A percentile compares a stretch with the other conserved stretches of the same genome.
These are phyloP conservation scores for Paecilomyces dactylethromorphus DNA, from an alignment of 2,329 filamentous ascomycete genomes.

Conservation along the genomic window DNA sequence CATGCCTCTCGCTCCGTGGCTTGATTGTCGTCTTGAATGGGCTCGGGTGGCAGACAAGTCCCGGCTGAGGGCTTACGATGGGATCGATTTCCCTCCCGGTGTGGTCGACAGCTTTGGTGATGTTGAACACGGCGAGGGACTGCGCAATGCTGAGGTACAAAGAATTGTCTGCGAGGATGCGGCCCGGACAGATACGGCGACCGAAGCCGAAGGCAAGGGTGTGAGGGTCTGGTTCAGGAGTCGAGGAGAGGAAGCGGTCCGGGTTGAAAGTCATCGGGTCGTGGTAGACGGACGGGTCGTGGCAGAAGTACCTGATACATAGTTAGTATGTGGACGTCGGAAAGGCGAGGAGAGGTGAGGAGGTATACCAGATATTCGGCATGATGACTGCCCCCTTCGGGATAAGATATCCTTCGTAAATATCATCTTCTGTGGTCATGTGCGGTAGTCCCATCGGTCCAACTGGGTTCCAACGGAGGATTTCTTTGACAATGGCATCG, in stretches of 20 bases:
- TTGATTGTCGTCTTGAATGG: constrained; percentile 27
- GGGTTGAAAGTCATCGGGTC: constrained; percentile 37
- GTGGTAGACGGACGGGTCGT: constrained; percentile 30
- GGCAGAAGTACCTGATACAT: constrained; percentile 30
- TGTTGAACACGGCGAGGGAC: constrained; percentile 41
- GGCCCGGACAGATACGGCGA: constrained; percentile 37
- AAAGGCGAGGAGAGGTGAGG: constrained; percentile 9
- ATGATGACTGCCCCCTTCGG: constrained; percentile 31
- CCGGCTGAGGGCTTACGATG: constrained; percentile 27
- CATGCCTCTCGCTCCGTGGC: constrained; percentile 27
- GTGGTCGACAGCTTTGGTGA: constrained; percentile 28
- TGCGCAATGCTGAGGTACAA: constrained; percentile 38
- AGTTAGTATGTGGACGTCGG: neutral
- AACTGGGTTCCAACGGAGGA: constrained; percentile 29
- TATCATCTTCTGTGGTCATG: constrained; percentile 16
- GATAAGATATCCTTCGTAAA: constrained; percentile 18
- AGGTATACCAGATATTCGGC: constrained; percentile 29
- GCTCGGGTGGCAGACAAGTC: constrained; percentile 29
- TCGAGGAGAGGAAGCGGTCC: constrained; percentile 33
- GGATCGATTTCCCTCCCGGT: constrained; percentile 33
- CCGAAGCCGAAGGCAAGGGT: constrained; percentile 33
- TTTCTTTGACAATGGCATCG: constrained; percentile 33
- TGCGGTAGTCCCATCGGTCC: constrained; percentile 27
- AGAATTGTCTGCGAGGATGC: constrained; percentile 35
- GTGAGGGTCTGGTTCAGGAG: constrained; percentile 31